These are phyloP conservation scores for Fraxinus anomala DNA, from an alignment of 257 asterid genomes.

Conservation along the genomic window DNA sequence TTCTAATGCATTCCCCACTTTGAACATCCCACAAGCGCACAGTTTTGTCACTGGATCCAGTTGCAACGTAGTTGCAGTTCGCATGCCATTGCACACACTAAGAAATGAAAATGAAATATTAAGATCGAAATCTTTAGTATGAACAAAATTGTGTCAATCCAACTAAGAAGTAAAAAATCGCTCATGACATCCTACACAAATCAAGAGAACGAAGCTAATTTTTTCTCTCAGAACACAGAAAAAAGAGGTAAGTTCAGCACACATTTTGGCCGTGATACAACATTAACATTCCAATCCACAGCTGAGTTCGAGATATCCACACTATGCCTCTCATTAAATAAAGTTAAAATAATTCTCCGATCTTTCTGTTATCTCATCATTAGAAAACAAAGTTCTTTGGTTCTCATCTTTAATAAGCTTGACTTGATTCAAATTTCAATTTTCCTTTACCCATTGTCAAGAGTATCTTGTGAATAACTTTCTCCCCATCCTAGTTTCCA, in stretches of 20 bases:
- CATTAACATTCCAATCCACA: too few relatives aligned
- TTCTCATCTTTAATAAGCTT: background rate
- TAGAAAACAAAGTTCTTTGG: background rate
- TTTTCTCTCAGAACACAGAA: background rate
- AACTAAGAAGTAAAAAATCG: background rate
- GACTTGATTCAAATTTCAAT: background rate
- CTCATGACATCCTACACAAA: background rate
- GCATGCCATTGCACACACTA: slow-evolving; percentile 97
- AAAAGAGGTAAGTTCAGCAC: background rate
- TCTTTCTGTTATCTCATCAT: background rate
- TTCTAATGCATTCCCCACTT: slow-evolving; percentile 93
- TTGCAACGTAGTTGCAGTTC: slow-evolving; percentile 92
- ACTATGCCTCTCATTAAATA: too few relatives aligned
- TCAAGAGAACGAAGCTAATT: background rate
- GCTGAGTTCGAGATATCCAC: too few relatives aligned
- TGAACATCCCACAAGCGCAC: slow-evolving; percentile 98
- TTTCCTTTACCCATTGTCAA: background rate
- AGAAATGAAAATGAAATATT: slow-evolving; percentile 14
- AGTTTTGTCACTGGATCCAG: slow-evolving; percentile 98
- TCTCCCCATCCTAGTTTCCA: background rate
- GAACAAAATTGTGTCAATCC: slow-evolving; percentile 12
- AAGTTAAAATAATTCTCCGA: too few relatives aligned
- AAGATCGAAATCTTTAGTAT: slow-evolving; percentile 4
- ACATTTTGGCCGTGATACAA: background rate
- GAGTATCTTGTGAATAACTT: background rate